These are phyloP conservation scores for Lagenidium sp. DNA, from an alignment of 352 stramenopile species.

Conservation along the genomic window DNA sequence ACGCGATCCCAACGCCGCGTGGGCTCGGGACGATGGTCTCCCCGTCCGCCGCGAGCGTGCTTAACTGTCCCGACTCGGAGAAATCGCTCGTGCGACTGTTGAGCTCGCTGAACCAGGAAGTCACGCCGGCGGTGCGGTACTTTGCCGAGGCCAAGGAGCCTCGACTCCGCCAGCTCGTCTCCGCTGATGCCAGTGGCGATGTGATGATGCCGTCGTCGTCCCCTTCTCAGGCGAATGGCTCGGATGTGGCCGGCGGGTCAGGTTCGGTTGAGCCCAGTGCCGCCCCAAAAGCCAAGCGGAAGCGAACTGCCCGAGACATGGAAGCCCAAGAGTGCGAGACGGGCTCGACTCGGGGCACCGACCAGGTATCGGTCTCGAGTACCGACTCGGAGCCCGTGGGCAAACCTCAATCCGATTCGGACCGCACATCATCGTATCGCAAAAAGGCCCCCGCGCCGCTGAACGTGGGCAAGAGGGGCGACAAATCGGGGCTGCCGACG, in stretches of 20 bases:
- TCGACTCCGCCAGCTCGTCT: neutral
- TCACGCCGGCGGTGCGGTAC: constrained; percentile 11
- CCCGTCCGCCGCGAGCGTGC: constrained; percentile 36
- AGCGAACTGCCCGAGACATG: constrained; percentile 17
- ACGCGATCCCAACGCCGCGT: neutral
- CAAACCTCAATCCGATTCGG: no score
- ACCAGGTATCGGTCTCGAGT: neutral
- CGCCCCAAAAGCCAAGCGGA: constrained; percentile 15
- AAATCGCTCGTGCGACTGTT: constrained; percentile 56
- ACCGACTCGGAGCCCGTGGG: neutral
- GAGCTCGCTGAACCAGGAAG: constrained; percentile 47
- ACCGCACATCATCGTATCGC: constrained; percentile 2
- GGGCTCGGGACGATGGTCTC: constrained; percentile 12
- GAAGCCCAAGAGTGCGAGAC: no score
- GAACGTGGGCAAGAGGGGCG: neutral
- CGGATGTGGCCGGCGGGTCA: neutral
- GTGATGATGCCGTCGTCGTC: no score
- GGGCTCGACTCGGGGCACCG: neutral
- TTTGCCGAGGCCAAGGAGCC: constrained; percentile 11
- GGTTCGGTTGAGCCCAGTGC: neutral
- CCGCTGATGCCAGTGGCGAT: neutral
- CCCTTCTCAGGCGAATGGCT: no score
- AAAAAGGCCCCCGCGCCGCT: constrained; percentile 9
- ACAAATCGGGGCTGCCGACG: neutral
- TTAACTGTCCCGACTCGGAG: constrained; percentile 63